Base-by-base conservation (phyloP, 345 rosid species). In the Syzygium aromaticum region DNA sequence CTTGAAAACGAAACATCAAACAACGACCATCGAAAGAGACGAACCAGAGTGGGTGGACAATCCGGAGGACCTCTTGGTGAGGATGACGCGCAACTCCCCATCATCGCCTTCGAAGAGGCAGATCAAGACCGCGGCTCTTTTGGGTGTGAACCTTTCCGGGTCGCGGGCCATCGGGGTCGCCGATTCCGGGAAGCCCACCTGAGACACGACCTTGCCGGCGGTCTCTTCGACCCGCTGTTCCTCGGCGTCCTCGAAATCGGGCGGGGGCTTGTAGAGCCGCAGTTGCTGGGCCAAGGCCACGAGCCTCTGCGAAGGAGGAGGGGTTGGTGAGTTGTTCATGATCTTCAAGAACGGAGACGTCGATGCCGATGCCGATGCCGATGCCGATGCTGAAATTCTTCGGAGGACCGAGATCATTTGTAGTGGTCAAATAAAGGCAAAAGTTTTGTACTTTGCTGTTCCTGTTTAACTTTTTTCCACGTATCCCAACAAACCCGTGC, bases 31-130 rank as follows among this genome's bases (percentile, higher is more conserved):
- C 6, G 19, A 27, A 85, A 33, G 52, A 52, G 63, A 92, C 96
- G 86, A 80, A 96, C 99, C 99, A 3, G 99, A 94, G 90, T 97
- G 99, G 89, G 96, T 89, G 86, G 99, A 94, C 93, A 97, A 77
- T 84, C 88, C 53, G 8, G 97, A 94, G 46, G 99, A 94, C 89
- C 99, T 93, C 94, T 95, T 96, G 23, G 99, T 98, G 84, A 98
- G 92, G 46, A 98, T 90, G 49, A 96, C 98, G 52, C 99, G 96
- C 86, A 95, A 89, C 64, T 94, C 99, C 43, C 99, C 98, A 51
- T 86, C 90, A 73, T 95, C 95, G 15, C 99, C 99, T 93, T 95
- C 94, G 61, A 95, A 98, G 84, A 96, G 91, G 89, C 99, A 98
- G 88, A 98, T 90, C 95, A 96, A 89, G 12, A 98, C 99, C 85